These are phyloP conservation scores for Globisporangium cystogenes DNA, from an alignment of 352 stramenopile species.

Conservation along the genomic window DNA sequence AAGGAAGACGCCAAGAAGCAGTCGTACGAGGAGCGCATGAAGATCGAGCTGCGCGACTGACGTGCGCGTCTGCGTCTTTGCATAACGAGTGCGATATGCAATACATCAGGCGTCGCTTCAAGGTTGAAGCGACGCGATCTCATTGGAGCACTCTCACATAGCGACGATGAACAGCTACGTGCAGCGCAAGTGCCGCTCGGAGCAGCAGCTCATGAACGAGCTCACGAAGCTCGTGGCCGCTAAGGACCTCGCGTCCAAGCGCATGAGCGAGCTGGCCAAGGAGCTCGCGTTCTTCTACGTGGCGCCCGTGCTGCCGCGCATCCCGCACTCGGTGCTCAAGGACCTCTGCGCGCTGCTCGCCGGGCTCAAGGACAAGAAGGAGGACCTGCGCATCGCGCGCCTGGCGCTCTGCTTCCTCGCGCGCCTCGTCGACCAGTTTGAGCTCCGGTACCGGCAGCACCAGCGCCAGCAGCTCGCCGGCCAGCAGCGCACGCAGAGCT, in stretches of 20 bases:
- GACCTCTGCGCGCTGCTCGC: slow-evolving; percentile 59
- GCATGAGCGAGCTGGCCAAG: slow-evolving; percentile 60
- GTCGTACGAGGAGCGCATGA: slow-evolving; percentile 66
- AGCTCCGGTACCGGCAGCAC: slow-evolving; percentile 24
- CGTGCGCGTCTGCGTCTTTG: neutral
- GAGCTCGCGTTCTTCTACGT: slow-evolving; percentile 77
- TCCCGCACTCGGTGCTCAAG: slow-evolving; percentile 61
- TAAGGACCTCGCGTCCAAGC: slow-evolving; percentile 65
- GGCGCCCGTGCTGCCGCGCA: slow-evolving; percentile 32
- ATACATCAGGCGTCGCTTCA: too few species aligned
- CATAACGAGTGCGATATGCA: neutral
- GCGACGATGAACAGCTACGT: slow-evolving; percentile 75
- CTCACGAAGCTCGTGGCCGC: slow-evolving; percentile 49
- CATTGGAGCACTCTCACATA: too few species aligned
- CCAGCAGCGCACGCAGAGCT: slow-evolving; percentile 33
- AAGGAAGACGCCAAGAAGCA: slow-evolving; percentile 46
- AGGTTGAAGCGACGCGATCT: neutral
- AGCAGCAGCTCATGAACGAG: slow-evolving; percentile 84
- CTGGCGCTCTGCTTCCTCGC: slow-evolving; percentile 58
- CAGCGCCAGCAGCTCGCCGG: neutral
- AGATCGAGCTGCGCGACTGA: slow-evolving; percentile 53
- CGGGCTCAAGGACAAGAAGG: slow-evolving; percentile 78
- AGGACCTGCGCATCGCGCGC: slow-evolving; percentile 60
- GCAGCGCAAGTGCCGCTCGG: slow-evolving; percentile 61
- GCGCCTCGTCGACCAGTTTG: slow-evolving; percentile 61